These are phyloP conservation scores for Xerocomellus dryophilus DNA, from an alignment of 768 basidiomycete genomes.

Conservation along the genomic window DNA sequence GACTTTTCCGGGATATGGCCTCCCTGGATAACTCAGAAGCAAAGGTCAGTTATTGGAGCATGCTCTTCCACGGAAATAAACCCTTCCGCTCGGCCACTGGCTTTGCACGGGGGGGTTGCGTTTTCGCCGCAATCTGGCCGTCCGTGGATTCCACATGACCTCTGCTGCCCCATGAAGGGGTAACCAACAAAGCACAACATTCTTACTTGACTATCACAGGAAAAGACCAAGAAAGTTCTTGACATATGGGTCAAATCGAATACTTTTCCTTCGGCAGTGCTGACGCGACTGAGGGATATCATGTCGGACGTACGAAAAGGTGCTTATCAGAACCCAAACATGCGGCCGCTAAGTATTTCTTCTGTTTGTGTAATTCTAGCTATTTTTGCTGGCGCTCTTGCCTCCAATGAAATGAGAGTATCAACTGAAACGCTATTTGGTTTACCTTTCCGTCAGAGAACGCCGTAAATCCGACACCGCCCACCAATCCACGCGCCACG, in stretches of 20 bases:
- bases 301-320: conserved; percentile 74
- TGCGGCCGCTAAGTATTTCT: conserved; percentile 82
- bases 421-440: conserved; percentile 58
- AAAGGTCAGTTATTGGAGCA: conserved; percentile 66
- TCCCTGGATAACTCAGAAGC: conserved; percentile 62
- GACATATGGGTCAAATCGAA: conserved; percentile 94
- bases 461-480: conserved; percentile 37
- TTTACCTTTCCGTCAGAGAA: conserved; percentile 60
- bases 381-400: conserved; percentile 42
- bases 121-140: conserved; percentile 4
- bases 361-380: conserved; percentile 65
- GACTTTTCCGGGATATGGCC: conserved; percentile 83
- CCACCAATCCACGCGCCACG: conserved; percentile 40
- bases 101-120: conserved; percentile 7
- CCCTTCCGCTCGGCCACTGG: conserved; percentile 1
- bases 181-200: conserved; percentile 41
- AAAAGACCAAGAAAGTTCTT: conserved; percentile 94
- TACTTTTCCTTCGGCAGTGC: conserved; percentile 79
- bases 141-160: conserved; percentile 28
- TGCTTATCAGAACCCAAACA: conserved; percentile 68
- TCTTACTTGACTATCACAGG: conserved; percentile 55
- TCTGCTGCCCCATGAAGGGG: conserved; percentile 20
- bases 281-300: conserved; percentile 69
- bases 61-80: conserved; percentile 4
- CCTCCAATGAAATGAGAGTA: conserved; percentile 53